Conservation (phyloP, 176 grass and related monocot species). For the Ampelocalamus luodianensis region DNA sequence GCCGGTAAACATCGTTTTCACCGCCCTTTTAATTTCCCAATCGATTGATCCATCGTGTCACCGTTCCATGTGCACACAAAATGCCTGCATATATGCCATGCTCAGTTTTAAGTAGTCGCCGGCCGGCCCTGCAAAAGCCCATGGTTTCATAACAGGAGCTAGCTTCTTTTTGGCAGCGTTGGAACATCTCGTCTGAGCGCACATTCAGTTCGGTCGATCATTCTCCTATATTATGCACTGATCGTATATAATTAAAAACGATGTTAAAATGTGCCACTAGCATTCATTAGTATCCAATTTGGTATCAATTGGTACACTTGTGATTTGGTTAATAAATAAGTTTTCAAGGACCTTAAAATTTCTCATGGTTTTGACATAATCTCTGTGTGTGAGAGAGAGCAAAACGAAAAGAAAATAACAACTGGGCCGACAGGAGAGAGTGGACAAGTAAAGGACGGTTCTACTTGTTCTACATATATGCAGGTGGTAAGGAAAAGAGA, state of each 20-base stretch:
- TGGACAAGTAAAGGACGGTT: background rate
- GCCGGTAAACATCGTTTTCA: no score
- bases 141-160: no score
- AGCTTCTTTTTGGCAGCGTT: background rate
- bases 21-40: no score
- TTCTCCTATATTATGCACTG: no score
- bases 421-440: slow-evolving; percentile 1
- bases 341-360: background rate
- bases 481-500: background rate
- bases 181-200: no score
- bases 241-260: no score
- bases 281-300: background rate
- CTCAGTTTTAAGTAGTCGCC: no score
- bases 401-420: background rate
- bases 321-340: background rate
- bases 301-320: background rate
- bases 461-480: background rate
- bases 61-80: no score
- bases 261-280: background rate
- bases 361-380: background rate
- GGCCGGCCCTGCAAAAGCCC: no score
- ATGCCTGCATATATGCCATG: no score
- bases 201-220: no score
- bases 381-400: background rate
- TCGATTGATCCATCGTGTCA: no score